These are phyloP conservation scores for Pulveroboletus sp. DNA, from an alignment of 768 basidiomycete genomes.

Conservation along the genomic window DNA sequence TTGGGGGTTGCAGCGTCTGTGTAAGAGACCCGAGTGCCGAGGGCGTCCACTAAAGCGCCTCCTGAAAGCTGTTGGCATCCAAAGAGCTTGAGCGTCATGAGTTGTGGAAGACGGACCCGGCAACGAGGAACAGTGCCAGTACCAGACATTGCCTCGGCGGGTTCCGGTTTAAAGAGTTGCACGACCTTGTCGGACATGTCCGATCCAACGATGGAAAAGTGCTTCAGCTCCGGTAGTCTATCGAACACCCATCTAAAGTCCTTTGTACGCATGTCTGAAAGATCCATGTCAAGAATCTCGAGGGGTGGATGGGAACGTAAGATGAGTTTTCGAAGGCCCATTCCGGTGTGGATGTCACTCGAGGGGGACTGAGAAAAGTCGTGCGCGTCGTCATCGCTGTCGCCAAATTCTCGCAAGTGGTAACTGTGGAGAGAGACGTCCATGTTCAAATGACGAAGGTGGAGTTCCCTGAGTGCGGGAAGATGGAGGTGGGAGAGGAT, in stretches of 20 bases:
- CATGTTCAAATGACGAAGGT: conserved; percentile 66
- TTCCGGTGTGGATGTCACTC: conserved; percentile 76
- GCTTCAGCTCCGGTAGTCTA: conserved; percentile 47
- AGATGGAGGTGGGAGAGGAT: conserved; percentile 63
- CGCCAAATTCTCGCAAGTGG: conserved; percentile 50
- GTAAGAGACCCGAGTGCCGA: conserved; percentile 46
- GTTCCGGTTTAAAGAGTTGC: conserved; percentile 49
- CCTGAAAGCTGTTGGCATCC: conserved; percentile 67
- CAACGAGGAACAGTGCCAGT: conserved; percentile 10
- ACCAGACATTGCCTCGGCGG: conserved; percentile 4
- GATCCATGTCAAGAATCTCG: conserved; percentile 70
- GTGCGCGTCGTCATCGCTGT: conserved; percentile 69
- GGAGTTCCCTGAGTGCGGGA: conserved; percentile 58
- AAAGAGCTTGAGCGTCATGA: conserved; percentile 50
- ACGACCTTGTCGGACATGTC: conserved; percentile 80
- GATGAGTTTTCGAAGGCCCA: conserved; percentile 71
- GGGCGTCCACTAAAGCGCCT: conserved; percentile 49
- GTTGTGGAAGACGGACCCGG: conserved; percentile 52
- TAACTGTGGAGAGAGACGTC: conserved; percentile 42
- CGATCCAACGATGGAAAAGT: conserved; percentile 74
- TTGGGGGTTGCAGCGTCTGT: conserved; percentile 32
- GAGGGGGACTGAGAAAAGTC: conserved; percentile 78
- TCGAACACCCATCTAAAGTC: conserved; percentile 73
- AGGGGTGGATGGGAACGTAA: conserved; percentile 61
- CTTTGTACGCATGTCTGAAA: conserved; percentile 81